These are phyloP conservation scores for Delitschia confertaspora DNA, from an alignment of 495 filamentous ascomycete species.

Conservation along the genomic window DNA sequence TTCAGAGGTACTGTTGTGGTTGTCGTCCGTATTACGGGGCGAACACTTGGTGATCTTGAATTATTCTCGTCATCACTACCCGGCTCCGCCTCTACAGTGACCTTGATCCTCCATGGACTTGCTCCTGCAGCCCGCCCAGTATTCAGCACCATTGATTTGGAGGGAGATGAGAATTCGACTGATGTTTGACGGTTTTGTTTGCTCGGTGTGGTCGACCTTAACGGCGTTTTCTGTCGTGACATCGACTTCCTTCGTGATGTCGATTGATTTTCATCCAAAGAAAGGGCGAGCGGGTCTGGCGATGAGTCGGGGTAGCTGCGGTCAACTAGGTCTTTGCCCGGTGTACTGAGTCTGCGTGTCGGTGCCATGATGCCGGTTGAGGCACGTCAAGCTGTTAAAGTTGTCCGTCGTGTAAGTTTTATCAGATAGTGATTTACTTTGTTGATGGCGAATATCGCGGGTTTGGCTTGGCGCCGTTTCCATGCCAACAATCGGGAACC, in stretches of 20 bases:
- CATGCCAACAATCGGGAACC: no score
- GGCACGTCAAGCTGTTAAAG: no score
- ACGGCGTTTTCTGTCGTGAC: conserved; percentile 9
- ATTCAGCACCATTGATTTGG: conserved; percentile 34
- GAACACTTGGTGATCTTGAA: conserved; percentile 23
- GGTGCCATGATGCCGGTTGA: no score
- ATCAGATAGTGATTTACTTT: no score
- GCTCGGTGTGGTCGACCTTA: conserved; percentile 19
- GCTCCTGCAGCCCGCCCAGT: conserved; percentile 23
- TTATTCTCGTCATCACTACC: conserved; percentile 22
- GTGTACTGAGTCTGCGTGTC: background rate
- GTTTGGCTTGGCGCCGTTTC: no score
- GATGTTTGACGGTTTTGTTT: conserved; percentile 7
- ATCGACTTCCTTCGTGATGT: conserved; percentile 2
- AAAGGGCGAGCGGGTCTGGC: conserved; percentile 25
- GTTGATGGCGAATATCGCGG: no score
- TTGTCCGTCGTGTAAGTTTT: no score
- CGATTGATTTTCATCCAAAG: conserved; percentile 3
- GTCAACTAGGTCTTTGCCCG: conserved; percentile 9
- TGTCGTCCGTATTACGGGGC: conserved; percentile 18
- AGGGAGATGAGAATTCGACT: conserved; percentile 25
- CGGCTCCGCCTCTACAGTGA: conserved; percentile 37
- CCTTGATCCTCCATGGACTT: conserved; percentile 37
- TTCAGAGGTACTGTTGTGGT: conserved; percentile 31
- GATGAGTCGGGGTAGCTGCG: conserved; percentile 26